A percentile compares a stretch with the other conserved stretches of the same genome.
Evolutionary conservation across 208 protist species (phyloP).

Genomic region (Tetramitus jugosus): DNA sequence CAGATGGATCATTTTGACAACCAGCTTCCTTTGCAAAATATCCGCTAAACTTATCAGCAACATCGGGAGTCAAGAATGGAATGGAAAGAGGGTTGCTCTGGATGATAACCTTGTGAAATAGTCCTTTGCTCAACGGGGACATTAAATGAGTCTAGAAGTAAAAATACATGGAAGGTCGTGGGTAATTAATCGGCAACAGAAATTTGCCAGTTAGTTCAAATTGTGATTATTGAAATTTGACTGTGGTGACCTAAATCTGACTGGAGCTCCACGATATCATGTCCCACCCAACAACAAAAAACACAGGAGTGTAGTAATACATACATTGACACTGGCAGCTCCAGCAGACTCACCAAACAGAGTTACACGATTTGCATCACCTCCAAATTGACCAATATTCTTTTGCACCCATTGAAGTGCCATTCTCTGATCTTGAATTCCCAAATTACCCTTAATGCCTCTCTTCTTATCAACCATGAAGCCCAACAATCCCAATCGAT

Average conservation of each 20-base stretch:
- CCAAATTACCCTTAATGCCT: conserved; percentile 47
- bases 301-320: conserved; percentile 42
- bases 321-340: conserved; percentile 34
- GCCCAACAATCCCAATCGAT: conserved; percentile 18
- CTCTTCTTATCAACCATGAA: neutral
- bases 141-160: conserved; percentile 22
- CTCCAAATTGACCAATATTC: conserved; percentile 52
- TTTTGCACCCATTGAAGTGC: conserved; percentile 49
- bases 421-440: conserved; percentile 49
- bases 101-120: conserved; percentile 43
- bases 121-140: conserved; percentile 26
- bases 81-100: conserved; percentile 36
- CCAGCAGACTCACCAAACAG: conserved; percentile 53
- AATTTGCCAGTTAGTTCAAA: too few relatives aligned
- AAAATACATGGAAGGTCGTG: too few relatives aligned
- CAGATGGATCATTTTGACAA: neutral
- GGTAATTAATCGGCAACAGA: too few relatives aligned
- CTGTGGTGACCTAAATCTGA: too few relatives aligned
- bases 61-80: conserved; percentile 13
- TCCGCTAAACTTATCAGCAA: too few relatives aligned
- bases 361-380: conserved; percentile 45
- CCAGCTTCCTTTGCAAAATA: too few relatives aligned
- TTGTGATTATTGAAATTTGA: too few relatives aligned
- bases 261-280: too few relatives aligned
- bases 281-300: too few relatives aligned